Conservation (phyloP, 441 rosid genomes). For the Erysimum cheiri region DNA sequence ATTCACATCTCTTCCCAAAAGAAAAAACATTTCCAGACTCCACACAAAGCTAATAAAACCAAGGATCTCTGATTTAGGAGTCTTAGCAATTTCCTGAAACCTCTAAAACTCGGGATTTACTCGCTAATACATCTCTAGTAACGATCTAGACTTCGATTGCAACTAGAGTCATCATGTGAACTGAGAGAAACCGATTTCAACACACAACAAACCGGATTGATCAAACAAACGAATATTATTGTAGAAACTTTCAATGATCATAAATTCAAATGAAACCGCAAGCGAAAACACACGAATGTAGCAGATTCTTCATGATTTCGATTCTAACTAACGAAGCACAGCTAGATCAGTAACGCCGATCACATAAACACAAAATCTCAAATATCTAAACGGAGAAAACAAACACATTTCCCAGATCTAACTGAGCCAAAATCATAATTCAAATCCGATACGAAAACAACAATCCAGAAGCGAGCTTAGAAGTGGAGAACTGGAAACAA, state of each 20-base stretch:
- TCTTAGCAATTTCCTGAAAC: background rate
- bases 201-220: conserved; percentile 7
- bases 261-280: conserved; percentile 1
- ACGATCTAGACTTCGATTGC: conserved; percentile 25
- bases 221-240: conserved; percentile 8
- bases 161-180: conserved; percentile 9
- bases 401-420: conserved; percentile 40
- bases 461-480: conserved; percentile 2
- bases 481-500: background rate
- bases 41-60: conserved; percentile 21
- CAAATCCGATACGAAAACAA: conserved; percentile 10
- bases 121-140: background rate
- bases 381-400: conserved; percentile 27
- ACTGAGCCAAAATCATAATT: conserved; percentile 17
- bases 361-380: conserved; percentile 4
- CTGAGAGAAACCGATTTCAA: background rate
- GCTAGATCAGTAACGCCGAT: conserved; percentile 22
- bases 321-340: conserved; percentile 22
- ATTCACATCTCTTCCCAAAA: conserved; percentile 4
- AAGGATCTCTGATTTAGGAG: conserved; percentile 21
- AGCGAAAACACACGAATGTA: background rate
- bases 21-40: conserved; percentile 7
- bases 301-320: conserved; percentile 22
- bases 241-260: background rate
- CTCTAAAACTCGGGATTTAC: background rate